These are phyloP conservation scores for Amanita inopinata DNA, from an alignment of 768 basidiomycete genomes.

Conservation along the genomic window DNA sequence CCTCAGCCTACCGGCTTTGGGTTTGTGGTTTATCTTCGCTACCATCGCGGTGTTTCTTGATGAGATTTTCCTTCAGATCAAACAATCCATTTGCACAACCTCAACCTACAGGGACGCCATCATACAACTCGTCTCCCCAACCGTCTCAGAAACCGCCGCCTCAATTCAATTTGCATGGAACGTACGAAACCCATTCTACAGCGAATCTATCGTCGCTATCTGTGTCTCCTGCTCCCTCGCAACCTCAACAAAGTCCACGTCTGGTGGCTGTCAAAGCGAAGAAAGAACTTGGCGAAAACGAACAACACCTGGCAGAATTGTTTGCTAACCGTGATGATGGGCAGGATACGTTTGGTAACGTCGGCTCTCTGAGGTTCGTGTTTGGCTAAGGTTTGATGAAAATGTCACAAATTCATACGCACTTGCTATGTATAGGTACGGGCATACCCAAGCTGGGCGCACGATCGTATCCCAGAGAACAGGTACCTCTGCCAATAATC, in stretches of 20 bases:
- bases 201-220: slow-evolving; percentile 35
- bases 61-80: slow-evolving; percentile 41
- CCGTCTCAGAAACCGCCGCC: slow-evolving; percentile 24
- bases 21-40: slow-evolving; percentile 25
- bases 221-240: slow-evolving; percentile 21
- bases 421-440: slow-evolving; percentile 32
- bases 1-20: slow-evolving; percentile 72
- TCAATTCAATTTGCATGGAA: slow-evolving; percentile 61
- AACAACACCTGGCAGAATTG: slow-evolving; percentile 69
- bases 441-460: slow-evolving; percentile 45
- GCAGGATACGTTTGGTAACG: slow-evolving; percentile 91
- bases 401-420: neutral
- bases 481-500: slow-evolving; percentile 44
- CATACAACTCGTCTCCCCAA: slow-evolving; percentile 17
- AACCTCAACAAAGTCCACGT: slow-evolving; percentile 22
- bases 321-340: slow-evolving; percentile 90
- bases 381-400: slow-evolving; percentile 4
- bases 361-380: slow-evolving; percentile 59
- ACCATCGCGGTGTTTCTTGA: slow-evolving; percentile 2
- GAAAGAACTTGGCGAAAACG: slow-evolving; percentile 43
- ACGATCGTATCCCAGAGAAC: slow-evolving; percentile 33
- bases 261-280: slow-evolving; percentile 32
- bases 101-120: slow-evolving; percentile 23
- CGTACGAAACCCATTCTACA: slow-evolving; percentile 47
- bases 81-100: slow-evolving; percentile 91